Conservation (phyloP, 2,329 filamentous ascomycete genomes). For the Cordyceps fumosorosea region DNA sequence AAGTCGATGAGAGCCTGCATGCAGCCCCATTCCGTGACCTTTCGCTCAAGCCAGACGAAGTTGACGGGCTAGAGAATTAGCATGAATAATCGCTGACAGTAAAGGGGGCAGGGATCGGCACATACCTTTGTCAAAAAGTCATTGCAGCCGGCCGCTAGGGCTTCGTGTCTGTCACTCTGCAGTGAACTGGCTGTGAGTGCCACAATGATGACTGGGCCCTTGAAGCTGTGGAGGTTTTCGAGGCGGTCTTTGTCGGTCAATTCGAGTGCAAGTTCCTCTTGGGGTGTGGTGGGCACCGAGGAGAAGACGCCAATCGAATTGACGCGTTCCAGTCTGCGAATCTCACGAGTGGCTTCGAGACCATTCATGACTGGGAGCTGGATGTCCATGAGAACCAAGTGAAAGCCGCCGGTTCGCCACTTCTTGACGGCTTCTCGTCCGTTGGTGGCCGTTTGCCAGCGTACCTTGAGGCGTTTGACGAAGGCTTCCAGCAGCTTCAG, state of each 20-base stretch:
- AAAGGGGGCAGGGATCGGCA: not conserved
- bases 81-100: not conserved
- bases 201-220: slow-evolving; percentile 96
- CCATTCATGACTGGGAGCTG: slow-evolving; percentile 96
- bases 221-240: slow-evolving; percentile 67
- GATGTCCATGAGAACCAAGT: slow-evolving; percentile 97
- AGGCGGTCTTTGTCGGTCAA: slow-evolving; percentile 62
- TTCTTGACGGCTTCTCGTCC: slow-evolving; percentile 88
- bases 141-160: slow-evolving; percentile 90
- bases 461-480: slow-evolving; percentile 89
- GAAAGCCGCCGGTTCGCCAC: slow-evolving; percentile 88
- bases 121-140: slow-evolving; percentile 95
- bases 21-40: slow-evolving; percentile 99
- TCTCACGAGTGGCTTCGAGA: slow-evolving; percentile 90
- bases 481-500: slow-evolving; percentile 88
- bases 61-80: slow-evolving; percentile 69
- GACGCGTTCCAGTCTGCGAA: slow-evolving; percentile 77
- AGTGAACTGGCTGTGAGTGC: slow-evolving; percentile 90
- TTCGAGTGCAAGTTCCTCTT: slow-evolving; percentile 38
- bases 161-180: slow-evolving; percentile 92
- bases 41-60: slow-evolving; percentile 93
- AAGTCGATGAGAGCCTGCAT: slow-evolving; percentile 99
- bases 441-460: slow-evolving; percentile 97
- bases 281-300: slow-evolving; percentile 52
- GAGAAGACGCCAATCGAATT: slow-evolving; percentile 91